A percentile compares a stretch with the other conserved stretches of the same genome.
Evolutionary conservation across 768 basidiomycete species (phyloP).

Genomic region (Psilocybe subaeruginosa): DNA sequence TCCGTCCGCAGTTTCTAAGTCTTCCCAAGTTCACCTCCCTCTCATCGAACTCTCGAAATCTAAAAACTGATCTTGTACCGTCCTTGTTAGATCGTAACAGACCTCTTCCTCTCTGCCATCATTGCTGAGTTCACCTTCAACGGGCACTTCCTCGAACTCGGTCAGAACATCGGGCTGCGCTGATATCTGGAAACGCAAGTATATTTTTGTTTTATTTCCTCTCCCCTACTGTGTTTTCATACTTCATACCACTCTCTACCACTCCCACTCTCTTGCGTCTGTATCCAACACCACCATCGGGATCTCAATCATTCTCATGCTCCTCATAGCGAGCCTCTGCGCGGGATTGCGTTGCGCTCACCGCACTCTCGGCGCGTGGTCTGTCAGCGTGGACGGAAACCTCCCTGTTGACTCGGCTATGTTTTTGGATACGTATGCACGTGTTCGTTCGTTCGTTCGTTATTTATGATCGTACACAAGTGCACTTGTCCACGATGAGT

Average conservation of each 20-base stretch:
- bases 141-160: slow-evolving; percentile 67
- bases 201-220: neutral
- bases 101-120: slow-evolving; percentile 61
- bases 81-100: slow-evolving; percentile 26
- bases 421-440: slow-evolving; percentile 58
- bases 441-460: too few species aligned
- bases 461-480: too few species aligned
- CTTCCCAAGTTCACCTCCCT: neutral
- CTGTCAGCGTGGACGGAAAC: slow-evolving; percentile 68
- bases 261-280: neutral
- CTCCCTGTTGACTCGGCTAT: slow-evolving; percentile 77
- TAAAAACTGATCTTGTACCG: too few species aligned
- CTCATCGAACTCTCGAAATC: too few species aligned
- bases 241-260: neutral
- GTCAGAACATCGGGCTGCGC: slow-evolving; percentile 71
- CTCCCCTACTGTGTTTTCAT: neutral
- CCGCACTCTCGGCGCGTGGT: slow-evolving; percentile 59
- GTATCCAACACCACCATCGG: slow-evolving; percentile 26
- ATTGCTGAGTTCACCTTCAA: slow-evolving; percentile 66
- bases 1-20: neutral
- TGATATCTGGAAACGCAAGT: slow-evolving; percentile 76
- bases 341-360: slow-evolving; percentile 54
- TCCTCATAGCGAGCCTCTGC: slow-evolving; percentile 64
- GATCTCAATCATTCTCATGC: slow-evolving; percentile 70
- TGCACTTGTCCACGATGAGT: too few species aligned